Evolutionary conservation across 164 flowering plant genomes (phyloP), one percentile per base, ranked within the genome.

Genomic region (Saururus chinensis): DNA sequence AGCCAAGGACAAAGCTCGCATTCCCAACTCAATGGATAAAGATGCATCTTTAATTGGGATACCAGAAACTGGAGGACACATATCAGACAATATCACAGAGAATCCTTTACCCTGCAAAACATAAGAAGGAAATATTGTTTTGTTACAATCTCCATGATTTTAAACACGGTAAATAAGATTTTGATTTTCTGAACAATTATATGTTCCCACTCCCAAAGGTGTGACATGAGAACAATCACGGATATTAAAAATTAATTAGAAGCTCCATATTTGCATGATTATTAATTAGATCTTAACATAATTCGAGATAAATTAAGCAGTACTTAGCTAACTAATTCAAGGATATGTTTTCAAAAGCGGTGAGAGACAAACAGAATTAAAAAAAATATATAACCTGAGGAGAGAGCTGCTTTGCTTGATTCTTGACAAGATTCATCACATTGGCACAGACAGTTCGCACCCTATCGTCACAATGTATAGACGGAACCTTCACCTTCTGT

Each of bases 401-500:
- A 35, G 99, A 85, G n/a, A 90, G 80, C 17, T 76, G 77, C 70
- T 74, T 72, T 35, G 83, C 62, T 78, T 84, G 75, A 37, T 74
- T 66, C 70, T 66, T 85, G 7, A 83, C 71, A 19, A 90, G 72
- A 58, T 77, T 84, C 84, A 85, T 75, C n/a, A 85, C 96, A 81
- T 93, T 91, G 40, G 88, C 95, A 70, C 75, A 79, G 63, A 93
- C 71, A 60, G 99, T 93, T 74, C 75, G 80, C 24, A 90, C 97
- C 66, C 99, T 85, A 1, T 77, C 26, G 74, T 93, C 99, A 74
- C 99, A 93, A 45, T 80, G 71, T 49, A 42, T 25, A 51, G 79
- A 61, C 49, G 99, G 99, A 72, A 87, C 89, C 81, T 84, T 93
- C 73, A 90, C 91, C 80, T 90, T 90, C 99, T 93, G 96, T 73